A percentile compares a stretch with the other conserved stretches of the same genome.
These are phyloP conservation scores for Cardamine occulta DNA, from an alignment of 345 rosid species.

Conservation along the genomic window DNA sequence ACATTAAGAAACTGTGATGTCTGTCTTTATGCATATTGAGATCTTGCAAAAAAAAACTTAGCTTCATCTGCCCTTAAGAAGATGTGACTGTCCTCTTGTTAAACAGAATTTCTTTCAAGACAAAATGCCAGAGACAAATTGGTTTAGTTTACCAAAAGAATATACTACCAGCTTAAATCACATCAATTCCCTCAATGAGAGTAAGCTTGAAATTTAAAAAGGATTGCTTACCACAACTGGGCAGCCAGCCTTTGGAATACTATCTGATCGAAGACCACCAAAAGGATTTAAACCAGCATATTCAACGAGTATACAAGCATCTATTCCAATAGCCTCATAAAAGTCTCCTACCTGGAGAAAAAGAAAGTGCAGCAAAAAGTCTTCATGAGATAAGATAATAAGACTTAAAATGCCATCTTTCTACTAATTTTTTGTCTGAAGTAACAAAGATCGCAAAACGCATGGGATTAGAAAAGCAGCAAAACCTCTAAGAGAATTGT, in stretches of 20 bases:
- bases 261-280: constrained; percentile 88
- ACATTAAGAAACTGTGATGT: constrained; percentile 4
- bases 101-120: neutral
- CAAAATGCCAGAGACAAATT: neutral
- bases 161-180: neutral
- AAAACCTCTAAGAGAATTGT: neutral
- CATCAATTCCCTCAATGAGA: constrained; percentile 10
- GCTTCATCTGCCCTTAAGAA: neutral
- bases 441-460: neutral
- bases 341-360: constrained; percentile 85
- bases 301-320: constrained; percentile 96
- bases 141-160: neutral
- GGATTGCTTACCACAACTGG: constrained; percentile 74
- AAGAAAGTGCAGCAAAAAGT: neutral
- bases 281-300: constrained; percentile 97
- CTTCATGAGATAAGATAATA: neutral
- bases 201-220: constrained; percentile 10
- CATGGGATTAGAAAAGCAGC: neutral
- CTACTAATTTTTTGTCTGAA: constrained; percentile 1
- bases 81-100: neutral
- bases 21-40: neutral
- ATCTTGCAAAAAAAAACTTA: neutral
- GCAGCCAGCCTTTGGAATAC: constrained; percentile 95
- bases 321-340: constrained; percentile 94
- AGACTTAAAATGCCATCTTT: neutral